Evolutionary conservation across 2,329 filamentous ascomycete species (phyloP).

Genomic region (Dactylonectria estremocensis): DNA sequence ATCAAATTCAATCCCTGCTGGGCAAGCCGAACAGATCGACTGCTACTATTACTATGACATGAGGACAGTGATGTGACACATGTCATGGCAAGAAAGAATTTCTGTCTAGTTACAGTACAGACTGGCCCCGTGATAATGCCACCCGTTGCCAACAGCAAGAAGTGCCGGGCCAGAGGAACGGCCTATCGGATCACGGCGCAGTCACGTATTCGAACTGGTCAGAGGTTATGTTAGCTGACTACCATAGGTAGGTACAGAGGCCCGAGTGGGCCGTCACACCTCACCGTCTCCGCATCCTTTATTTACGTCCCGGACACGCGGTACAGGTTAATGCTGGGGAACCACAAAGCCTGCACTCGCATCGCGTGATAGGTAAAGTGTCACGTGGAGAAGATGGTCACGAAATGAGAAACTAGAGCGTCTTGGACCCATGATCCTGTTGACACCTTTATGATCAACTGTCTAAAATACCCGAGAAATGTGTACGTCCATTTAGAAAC

Average conservation of each 20-base stretch:
- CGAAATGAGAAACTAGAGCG: constrained; percentile 16
- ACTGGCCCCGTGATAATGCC: not conserved
- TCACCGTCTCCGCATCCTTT: not conserved
- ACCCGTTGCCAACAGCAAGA: not conserved
- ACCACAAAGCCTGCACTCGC: not conserved
- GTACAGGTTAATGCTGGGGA: not conserved
- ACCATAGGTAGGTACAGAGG: too few species aligned
- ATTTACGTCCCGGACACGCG: not conserved
- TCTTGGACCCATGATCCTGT: constrained; percentile 15
- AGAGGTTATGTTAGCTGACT: not conserved
- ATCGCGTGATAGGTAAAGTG: not conserved
- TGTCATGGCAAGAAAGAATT: not conserved
- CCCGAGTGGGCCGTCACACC: not conserved
- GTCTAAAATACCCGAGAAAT: constrained; percentile 50
- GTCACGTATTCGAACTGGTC: not conserved
- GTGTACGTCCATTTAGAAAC: constrained; percentile 46
- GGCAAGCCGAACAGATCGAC: not conserved
- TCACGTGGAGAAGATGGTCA: not conserved
- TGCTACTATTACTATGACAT: not conserved
- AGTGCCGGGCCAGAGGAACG: constrained; percentile 4
- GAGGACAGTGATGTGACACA: not conserved
- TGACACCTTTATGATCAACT: constrained; percentile 43
- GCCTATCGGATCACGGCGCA: not conserved
- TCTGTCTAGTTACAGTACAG: not conserved
- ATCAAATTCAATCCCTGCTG: not conserved